Evolutionary conservation across 768 basidiomycete species (phyloP).

Genomic region (Symmetrospora coprosmae): DNA sequence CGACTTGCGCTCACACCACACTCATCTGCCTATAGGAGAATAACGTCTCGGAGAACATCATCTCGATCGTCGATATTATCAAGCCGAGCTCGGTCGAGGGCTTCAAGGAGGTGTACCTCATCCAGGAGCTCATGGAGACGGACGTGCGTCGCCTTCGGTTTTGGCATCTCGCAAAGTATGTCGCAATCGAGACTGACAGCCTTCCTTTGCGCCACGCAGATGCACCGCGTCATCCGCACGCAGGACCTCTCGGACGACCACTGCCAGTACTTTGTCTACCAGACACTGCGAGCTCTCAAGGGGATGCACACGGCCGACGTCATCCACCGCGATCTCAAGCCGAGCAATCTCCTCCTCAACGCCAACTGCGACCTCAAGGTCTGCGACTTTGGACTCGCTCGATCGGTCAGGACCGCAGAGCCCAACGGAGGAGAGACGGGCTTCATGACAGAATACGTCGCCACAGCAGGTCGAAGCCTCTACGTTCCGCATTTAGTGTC

Average conservation of each 20-base stretch:
- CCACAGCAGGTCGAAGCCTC: no score
- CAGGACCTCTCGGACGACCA: slow-evolving; percentile 65
- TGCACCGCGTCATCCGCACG: slow-evolving; percentile 90
- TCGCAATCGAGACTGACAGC: background rate
- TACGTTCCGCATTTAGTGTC: no score
- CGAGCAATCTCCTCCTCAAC: slow-evolving; percentile 85
- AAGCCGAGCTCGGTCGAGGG: slow-evolving; percentile 57
- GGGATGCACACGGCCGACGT: slow-evolving; percentile 75
- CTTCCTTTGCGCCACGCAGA: slow-evolving; percentile 42
- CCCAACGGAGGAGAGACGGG: slow-evolving; percentile 36
- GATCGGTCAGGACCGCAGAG: slow-evolving; percentile 38
- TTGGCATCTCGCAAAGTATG: background rate
- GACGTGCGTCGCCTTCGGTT: slow-evolving; percentile 48
- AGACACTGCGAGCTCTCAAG: slow-evolving; percentile 86
- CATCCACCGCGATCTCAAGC: slow-evolving; percentile 79
- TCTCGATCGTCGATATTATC: slow-evolving; percentile 86
- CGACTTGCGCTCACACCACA: slow-evolving; percentile 34
- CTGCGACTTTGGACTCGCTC: slow-evolving; percentile 67
- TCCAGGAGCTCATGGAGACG: slow-evolving; percentile 60
- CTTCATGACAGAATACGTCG: slow-evolving; percentile 38
- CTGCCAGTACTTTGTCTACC: slow-evolving; percentile 91
- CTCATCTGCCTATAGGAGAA: slow-evolving; percentile 51
- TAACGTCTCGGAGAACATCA: slow-evolving; percentile 47
- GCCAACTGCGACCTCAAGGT: slow-evolving; percentile 40
- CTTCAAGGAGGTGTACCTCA: slow-evolving; percentile 59